Conservation (phyloP, 176 grass and related monocot genomes). For the Aechmea fasciata region DNA sequence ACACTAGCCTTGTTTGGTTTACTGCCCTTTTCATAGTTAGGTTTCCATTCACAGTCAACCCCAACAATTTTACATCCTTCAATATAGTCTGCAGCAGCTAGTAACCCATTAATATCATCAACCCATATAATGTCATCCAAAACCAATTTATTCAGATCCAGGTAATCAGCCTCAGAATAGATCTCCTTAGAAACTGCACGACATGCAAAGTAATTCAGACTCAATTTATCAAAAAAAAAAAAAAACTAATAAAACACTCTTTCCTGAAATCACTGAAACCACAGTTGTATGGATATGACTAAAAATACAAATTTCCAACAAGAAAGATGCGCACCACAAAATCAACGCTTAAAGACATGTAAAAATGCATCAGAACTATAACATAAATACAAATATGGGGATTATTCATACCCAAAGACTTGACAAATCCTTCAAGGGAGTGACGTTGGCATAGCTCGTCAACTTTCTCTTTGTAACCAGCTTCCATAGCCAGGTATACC, state of each 20-base stretch:
- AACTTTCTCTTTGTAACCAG: slow-evolving; percentile 87
- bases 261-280: too few relatives aligned
- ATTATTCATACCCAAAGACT: slow-evolving; percentile 56
- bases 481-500: slow-evolving; percentile 95
- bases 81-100: slow-evolving; percentile 59
- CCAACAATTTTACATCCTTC: slow-evolving; percentile 86
- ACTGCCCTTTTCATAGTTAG: slow-evolving; percentile 87
- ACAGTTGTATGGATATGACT: too few relatives aligned
- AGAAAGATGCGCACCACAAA: too few relatives aligned
- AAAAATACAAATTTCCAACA: too few relatives aligned
- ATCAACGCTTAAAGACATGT: neutral
- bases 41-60: slow-evolving; percentile 88
- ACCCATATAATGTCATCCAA: slow-evolving; percentile 82
- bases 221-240: neutral
- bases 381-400: slow-evolving; percentile 3
- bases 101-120: slow-evolving; percentile 61
- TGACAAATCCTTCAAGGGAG: slow-evolving; percentile 73
- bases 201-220: slow-evolving; percentile 2
- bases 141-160: slow-evolving; percentile 68
- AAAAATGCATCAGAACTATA: neutral
- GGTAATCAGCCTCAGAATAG: slow-evolving; percentile 39
- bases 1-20: slow-evolving; percentile 64
- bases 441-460: slow-evolving; percentile 80
- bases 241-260: neutral
- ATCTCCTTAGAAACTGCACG: slow-evolving; percentile 45